Base-by-base conservation (phyloP, 257 asterid genomes). In the Solanum paucissectum region DNA sequence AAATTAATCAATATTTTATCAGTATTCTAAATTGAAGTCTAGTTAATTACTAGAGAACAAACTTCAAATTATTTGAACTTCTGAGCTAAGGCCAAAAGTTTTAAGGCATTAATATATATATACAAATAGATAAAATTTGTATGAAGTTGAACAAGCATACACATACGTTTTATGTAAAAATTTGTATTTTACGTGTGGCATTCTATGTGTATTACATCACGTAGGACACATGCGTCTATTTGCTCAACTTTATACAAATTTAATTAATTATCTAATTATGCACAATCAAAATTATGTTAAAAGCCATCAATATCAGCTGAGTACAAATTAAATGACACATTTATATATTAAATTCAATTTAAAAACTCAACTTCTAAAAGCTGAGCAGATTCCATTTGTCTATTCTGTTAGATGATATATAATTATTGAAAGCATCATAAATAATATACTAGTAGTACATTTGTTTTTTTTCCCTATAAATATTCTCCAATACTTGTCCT, bases 331-430 rank as follows among this genome's bases (percentile, higher is more conserved):
- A 58, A 62, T 4, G 1, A 9, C 1, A 2, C 14, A 9, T 7
- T 21, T 3, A 8, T 2, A 23, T 60, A 60, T 60, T 62, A 62
- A 23, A n/a, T 10, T 0, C 27, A n/a, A 9, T 62, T 62, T 4
- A 62, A 62, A n/a, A n/a, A 4, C 33, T 10, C 33, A 62, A 62
- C 2, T 69, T 74, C 33, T 74, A 36, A 21, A 37, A 74, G 46
- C 83, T 7, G 74, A 83, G 69, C 44, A 86, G 91, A 87, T 90
- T 87, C 88, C 90, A 36, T 90, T 88, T 36, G 68, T 87, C 88
- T 83, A 34, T 44, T 55, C 14, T 12, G 6, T 32, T 64, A 33
- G 64, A 4, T 81, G 33, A 71, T 18, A 16, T 16, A 52, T 52
- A 16, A 52, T 40, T 25, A 87, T 71, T 16, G 2, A 33, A 71